Conservation (phyloP, 257 asterid species). For the Avicennia marina region DNA sequence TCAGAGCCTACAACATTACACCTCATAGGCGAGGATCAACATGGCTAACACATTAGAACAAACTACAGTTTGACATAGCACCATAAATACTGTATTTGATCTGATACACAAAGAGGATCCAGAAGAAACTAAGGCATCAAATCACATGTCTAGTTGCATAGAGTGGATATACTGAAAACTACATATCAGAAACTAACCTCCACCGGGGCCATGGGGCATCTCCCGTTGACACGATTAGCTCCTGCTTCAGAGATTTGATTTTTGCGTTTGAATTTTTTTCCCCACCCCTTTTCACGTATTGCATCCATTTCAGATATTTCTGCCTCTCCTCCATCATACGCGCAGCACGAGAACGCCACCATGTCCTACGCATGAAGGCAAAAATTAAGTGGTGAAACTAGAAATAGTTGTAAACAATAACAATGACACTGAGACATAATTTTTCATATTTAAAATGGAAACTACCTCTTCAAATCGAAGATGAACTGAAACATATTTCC, state of each 20-base stretch:
- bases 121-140: too few relatives aligned
- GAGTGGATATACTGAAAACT: too few relatives aligned
- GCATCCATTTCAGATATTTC: slow-evolving; percentile 69
- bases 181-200: slow-evolving; percentile 78
- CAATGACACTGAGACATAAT: not conserved
- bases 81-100: too few relatives aligned
- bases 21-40: too few relatives aligned
- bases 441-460: not conserved
- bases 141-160: too few relatives aligned
- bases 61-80: too few relatives aligned
- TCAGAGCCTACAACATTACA: too few relatives aligned
- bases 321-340: slow-evolving; percentile 59
- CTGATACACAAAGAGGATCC: too few relatives aligned
- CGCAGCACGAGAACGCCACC: slow-evolving; percentile 92
- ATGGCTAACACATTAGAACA: too few relatives aligned
- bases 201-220: slow-evolving; percentile 90
- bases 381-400: not conserved
- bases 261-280: slow-evolving; percentile 53
- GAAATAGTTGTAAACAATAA: not conserved
- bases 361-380: slow-evolving; percentile 51
- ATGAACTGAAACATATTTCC: slow-evolving; percentile 76
- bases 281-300: slow-evolving; percentile 72
- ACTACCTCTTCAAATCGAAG: slow-evolving; percentile 85
- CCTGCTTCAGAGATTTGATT: slow-evolving; percentile 51
- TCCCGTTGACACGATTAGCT: slow-evolving; percentile 67